Conservation (phyloP, 495 filamentous ascomycete genomes). For the Margaritispora aquatica region DNA sequence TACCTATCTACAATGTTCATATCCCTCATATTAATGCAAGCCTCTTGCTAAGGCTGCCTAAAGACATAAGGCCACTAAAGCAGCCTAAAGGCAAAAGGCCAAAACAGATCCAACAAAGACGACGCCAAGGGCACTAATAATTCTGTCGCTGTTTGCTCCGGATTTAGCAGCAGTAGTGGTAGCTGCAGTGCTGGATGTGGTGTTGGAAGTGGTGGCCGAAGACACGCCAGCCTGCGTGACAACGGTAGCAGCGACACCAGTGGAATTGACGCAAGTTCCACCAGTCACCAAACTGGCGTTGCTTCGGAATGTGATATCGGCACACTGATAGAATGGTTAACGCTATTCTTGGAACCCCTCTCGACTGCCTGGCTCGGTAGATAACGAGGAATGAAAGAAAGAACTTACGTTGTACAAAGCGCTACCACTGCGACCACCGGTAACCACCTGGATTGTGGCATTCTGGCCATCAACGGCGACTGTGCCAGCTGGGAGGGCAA, state of each 20-base stretch:
- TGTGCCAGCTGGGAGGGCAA: conserved; percentile 37
- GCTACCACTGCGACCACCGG: conserved; percentile 37
- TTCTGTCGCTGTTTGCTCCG: neutral
- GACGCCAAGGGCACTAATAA: neutral
- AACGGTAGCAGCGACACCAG: conserved; percentile 24
- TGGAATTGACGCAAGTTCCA: conserved; percentile 42
- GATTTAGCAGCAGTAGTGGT: neutral
- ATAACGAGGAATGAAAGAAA: neutral
- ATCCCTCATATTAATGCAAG: too few species aligned
- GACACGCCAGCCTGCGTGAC: neutral
- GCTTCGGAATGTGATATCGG: conserved; percentile 52
- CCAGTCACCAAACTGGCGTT: conserved; percentile 33
- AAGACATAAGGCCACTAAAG: too few species aligned
- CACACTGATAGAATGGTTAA: conserved; percentile 44
- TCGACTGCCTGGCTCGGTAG: too few species aligned
- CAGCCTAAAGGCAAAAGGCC: neutral
- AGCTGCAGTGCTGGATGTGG: neutral
- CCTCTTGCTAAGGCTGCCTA: too few species aligned
- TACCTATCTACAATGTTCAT: too few species aligned
- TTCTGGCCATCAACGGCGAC: conserved; percentile 40
- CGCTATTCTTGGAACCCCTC: too few species aligned
- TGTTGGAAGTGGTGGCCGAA: neutral
- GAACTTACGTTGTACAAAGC: conserved; percentile 55
- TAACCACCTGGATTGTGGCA: conserved; percentile 53
- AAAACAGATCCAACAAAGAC: neutral